phyloP scores from a whole-genome alignment of 805 yeast species.

The Isabelozyma gotoi region DNA sequence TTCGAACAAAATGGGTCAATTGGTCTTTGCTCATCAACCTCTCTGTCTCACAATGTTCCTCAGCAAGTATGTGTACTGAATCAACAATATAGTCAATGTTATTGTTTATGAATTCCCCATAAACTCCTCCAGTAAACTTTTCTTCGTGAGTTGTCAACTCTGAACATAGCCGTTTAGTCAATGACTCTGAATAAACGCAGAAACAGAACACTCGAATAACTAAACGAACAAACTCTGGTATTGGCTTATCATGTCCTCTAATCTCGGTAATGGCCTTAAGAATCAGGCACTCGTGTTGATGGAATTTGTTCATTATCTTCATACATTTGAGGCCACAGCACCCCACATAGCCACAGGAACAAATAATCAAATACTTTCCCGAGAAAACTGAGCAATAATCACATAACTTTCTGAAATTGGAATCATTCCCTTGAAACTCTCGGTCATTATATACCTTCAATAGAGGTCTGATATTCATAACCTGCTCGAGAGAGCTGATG shows the following conservation, averaged over 20 bases:
- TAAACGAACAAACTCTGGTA: background rate
- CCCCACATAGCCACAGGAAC: background rate
- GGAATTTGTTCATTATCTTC: background rate
- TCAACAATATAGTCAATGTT: no score
- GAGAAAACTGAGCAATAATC: background rate
- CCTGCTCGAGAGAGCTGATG: background rate
- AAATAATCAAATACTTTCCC: background rate
- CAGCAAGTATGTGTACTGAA: no score
- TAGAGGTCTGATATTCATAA: background rate
- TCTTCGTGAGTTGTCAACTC: constrained; percentile 1
- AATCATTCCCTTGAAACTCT: background rate
- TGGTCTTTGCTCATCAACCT: background rate
- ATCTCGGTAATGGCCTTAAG: background rate
- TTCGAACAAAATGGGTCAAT: background rate
- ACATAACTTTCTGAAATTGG: background rate
- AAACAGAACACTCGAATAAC: background rate
- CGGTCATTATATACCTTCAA: background rate
- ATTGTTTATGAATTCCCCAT: background rate
- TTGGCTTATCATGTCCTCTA: background rate
- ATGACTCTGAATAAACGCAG: background rate
- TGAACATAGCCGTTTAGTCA: background rate
- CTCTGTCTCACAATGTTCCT: background rate
- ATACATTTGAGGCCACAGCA: background rate
- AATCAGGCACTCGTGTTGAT: constrained; percentile 1
- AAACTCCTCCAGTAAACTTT: background rate